phyloP scores from a whole-genome alignment of 352 stramenopile genomes.

The Blastocystis sp. region DNA sequence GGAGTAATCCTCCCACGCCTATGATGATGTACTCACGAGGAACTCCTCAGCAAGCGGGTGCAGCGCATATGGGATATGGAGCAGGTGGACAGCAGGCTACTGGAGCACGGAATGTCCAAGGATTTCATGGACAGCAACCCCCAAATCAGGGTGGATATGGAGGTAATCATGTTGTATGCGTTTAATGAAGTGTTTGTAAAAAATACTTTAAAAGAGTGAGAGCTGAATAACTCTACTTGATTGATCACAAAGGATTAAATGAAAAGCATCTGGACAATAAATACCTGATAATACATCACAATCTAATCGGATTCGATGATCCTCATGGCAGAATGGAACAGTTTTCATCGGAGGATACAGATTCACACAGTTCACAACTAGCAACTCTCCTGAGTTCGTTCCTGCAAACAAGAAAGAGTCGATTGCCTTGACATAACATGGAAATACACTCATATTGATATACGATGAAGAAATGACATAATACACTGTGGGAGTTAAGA shows the following conservation, averaged over 20 bases:
- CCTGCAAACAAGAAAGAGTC: constrained; percentile 17
- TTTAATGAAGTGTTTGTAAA: not conserved
- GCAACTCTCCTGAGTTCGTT: not conserved
- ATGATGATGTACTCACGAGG: constrained; percentile 26
- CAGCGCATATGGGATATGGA: not conserved
- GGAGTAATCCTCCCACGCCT: not conserved
- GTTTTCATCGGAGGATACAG: not conserved
- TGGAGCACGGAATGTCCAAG: not conserved
- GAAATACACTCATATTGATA: not conserved
- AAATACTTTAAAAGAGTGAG: not conserved
- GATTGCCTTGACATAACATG: not conserved
- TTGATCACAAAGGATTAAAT: not conserved
- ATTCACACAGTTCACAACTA: not conserved
- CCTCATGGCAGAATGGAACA: not conserved
- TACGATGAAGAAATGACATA: not conserved
- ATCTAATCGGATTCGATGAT: constrained; percentile 33
- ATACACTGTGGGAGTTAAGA: not conserved
- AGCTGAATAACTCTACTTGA: not conserved
- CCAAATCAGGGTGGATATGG: constrained; percentile 10
- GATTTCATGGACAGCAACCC: not conserved
- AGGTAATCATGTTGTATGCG: constrained; percentile 2
- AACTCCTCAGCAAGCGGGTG: not conserved
- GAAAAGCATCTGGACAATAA: not conserved
- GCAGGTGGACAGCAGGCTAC: not conserved
- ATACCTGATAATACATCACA: not conserved